These are phyloP conservation scores for Hortiboletus campestris DNA, from an alignment of 768 basidiomycete species.

Conservation along the genomic window DNA sequence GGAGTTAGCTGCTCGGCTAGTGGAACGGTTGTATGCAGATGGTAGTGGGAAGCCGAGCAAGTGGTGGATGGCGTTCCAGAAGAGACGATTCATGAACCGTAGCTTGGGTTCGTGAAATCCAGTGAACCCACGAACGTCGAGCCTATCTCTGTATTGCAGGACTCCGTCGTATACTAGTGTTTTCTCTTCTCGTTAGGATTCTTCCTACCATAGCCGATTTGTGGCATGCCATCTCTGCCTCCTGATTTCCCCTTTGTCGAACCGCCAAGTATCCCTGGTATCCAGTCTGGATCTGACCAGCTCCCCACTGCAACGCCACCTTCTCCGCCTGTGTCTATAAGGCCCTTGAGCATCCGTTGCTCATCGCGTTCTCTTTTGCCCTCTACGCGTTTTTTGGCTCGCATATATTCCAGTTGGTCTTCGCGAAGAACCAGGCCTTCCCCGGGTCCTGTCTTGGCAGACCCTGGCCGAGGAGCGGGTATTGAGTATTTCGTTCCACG, in stretches of 20 bases:
- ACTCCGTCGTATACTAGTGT: constrained; percentile 26
- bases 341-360: constrained; percentile 56
- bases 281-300: constrained; percentile 97
- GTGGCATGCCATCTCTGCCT: constrained; percentile 70
- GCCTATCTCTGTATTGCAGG: constrained; percentile 14
- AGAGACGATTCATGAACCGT: constrained; percentile 94
- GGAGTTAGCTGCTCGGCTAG: constrained; percentile 82
- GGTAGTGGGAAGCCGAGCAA: constrained; percentile 95
- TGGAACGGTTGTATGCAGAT: constrained; percentile 88
- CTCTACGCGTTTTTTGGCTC: constrained; percentile 77
- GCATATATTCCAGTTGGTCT: constrained; percentile 85
- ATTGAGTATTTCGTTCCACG: constrained; percentile 93
- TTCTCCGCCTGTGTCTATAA: constrained; percentile 49
- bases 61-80: constrained; percentile 99
- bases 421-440: constrained; percentile 87
- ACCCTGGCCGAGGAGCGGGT: constrained; percentile 85
- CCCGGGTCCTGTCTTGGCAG: constrained; percentile 79
- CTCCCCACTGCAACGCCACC: constrained; percentile 59
- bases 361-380: constrained; percentile 77
- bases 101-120: constrained; percentile 62
- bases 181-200: constrained; percentile 86
- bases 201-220: constrained; percentile 81
- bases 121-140: not conserved
- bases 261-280: constrained; percentile 75
- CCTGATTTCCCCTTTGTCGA: constrained; percentile 63